phyloP scores from a whole-genome alignment of 1,139 yeast species.

The Magnusiomyces fungicola region DNA sequence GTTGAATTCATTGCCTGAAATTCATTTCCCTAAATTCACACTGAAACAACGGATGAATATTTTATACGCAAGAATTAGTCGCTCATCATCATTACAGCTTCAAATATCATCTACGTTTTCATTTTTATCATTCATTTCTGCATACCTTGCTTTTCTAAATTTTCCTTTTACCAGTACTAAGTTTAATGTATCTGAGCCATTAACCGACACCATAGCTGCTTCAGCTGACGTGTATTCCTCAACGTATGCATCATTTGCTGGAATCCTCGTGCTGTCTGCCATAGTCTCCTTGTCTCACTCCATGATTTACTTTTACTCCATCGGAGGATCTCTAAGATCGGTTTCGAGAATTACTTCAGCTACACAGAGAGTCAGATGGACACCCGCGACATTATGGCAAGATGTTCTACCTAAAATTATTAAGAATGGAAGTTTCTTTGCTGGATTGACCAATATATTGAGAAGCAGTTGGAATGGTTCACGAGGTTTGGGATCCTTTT shows the following conservation, averaged over 20 bases:
- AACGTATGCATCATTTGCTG: not conserved
- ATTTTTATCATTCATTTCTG: not conserved
- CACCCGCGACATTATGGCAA: not conserved
- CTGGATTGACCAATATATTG: not conserved
- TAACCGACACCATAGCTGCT: not conserved
- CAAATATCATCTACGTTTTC: not conserved
- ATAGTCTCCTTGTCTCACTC: not conserved
- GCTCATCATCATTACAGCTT: not conserved
- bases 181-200: not conserved
- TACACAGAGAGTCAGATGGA: conserved; percentile 2
- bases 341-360: not conserved
- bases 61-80: no score
- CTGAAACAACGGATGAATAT: no score
- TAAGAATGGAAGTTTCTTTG: not conserved
- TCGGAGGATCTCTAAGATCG: not conserved
- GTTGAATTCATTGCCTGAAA: no score
- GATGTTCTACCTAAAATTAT: not conserved
- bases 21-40: no score
- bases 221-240: not conserved
- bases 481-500: no score
- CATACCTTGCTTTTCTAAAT: not conserved
- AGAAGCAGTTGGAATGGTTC: no score
- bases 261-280: not conserved
- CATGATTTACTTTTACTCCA: not conserved
- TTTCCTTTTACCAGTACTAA: not conserved